phyloP scores from a whole-genome alignment of 305 asterid species.

The Petunia hybrid region DNA sequence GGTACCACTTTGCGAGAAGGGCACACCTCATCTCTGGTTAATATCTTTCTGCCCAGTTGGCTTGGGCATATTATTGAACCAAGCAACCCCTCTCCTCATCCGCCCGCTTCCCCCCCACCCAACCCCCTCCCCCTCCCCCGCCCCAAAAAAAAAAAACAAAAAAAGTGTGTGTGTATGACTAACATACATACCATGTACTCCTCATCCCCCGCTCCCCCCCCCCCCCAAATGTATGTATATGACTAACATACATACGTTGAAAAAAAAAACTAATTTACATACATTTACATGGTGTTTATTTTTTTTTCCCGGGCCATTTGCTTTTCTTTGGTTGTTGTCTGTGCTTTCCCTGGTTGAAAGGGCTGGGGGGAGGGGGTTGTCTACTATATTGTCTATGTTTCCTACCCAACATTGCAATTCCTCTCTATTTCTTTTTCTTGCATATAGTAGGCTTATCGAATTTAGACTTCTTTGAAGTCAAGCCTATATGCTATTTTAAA shows the following conservation, averaged over 20 bases:
- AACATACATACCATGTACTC: too few relatives aligned
- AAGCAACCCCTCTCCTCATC: background rate
- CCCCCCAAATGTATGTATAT: background rate
- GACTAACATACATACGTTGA: background rate
- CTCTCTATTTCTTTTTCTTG: background rate
- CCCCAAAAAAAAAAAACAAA: background rate
- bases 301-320: background rate
- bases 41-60: background rate
- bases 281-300: background rate
- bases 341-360: slow-evolving; percentile 12
- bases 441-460: too few relatives aligned
- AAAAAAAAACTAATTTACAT: too few relatives aligned
- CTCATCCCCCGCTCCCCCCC: background rate
- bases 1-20: background rate
- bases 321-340: slow-evolving; percentile 23
- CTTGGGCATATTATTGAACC: background rate
- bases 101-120: background rate
- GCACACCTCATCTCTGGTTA: background rate
- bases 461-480: slow-evolving; percentile 20
- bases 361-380: background rate
- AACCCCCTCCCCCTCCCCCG: background rate
- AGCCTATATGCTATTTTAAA: background rate
- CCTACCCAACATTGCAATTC: background rate
- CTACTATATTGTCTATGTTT: background rate
- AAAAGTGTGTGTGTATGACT: background rate